phyloP scores from a whole-genome alignment of 2,329 filamentous ascomycete species.

The Aspergillus novoparasiticus region DNA sequence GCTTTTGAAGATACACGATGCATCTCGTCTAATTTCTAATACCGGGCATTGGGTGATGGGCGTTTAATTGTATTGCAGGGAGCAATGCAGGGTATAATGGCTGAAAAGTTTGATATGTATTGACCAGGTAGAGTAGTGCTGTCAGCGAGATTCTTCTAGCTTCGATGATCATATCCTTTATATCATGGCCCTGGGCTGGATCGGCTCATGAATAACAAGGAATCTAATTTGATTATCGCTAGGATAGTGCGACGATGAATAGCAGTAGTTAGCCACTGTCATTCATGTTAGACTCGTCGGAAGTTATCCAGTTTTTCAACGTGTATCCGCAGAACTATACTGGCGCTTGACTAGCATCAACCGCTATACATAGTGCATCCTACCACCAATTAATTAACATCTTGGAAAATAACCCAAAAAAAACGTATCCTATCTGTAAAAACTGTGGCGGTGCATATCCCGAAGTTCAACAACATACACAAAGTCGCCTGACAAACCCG shows the following conservation, averaged over 20 bases:
- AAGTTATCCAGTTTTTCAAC: not conserved
- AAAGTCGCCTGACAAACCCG: conserved; percentile 9
- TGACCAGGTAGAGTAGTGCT: not conserved
- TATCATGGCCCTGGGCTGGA: not conserved
- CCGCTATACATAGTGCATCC: not conserved
- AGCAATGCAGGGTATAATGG: not conserved
- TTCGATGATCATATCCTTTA: not conserved
- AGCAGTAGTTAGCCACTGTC: not conserved
- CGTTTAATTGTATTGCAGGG: not conserved
- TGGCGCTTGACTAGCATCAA: not conserved
- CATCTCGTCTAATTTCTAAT: not conserved
- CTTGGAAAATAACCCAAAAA: not conserved
- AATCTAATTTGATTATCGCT: not conserved
- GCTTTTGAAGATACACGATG: not conserved
- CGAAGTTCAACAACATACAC: not conserved
- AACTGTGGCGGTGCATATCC: not conserved
- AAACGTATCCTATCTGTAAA: not conserved
- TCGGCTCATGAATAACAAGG: not conserved
- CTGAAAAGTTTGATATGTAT: not conserved
- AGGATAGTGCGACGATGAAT: not conserved
- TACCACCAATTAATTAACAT: not conserved
- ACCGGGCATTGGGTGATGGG: not conserved
- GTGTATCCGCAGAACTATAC: too few species aligned
- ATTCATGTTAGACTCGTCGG: not conserved
- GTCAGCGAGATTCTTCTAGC: not conserved